A percentile compares a stretch with the other conserved stretches of the same genome.
Conservation (phyloP, 169 alveolate species). For the Plasmodium knowlesi region DNA sequence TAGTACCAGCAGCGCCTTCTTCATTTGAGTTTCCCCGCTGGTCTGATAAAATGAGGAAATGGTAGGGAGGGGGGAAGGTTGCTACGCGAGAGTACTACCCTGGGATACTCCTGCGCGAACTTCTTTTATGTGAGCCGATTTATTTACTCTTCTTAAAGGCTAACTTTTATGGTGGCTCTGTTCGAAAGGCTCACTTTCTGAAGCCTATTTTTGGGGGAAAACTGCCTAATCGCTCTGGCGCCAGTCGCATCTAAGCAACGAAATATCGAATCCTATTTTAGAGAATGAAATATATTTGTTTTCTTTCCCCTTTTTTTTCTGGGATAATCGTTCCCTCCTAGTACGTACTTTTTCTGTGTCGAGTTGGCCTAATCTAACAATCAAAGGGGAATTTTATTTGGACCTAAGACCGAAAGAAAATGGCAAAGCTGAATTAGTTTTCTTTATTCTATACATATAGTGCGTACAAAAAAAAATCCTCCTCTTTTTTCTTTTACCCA, state of each 20-base stretch:
- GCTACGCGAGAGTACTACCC: background rate
- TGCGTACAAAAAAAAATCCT: background rate
- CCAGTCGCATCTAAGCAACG: background rate
- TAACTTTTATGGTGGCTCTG: background rate
- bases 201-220: background rate
- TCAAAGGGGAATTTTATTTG: too few species aligned
- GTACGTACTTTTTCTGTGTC: background rate
- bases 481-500: background rate
- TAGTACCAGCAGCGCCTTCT: background rate
- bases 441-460: background rate
- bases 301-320: background rate
- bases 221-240: background rate
- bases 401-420: background rate
- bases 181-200: background rate
- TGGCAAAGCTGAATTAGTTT: background rate
- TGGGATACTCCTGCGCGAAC: background rate
- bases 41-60: background rate
- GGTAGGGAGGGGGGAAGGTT: background rate
- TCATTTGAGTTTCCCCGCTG: background rate
- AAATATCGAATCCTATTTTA: background rate
- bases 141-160: background rate
- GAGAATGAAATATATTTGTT: background rate
- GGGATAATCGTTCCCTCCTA: background rate
- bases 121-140: background rate
- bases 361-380: background rate